These are phyloP conservation scores for Cytospora chrysosperma DNA, from an alignment of 2,329 filamentous ascomycete genomes.

Conservation along the genomic window DNA sequence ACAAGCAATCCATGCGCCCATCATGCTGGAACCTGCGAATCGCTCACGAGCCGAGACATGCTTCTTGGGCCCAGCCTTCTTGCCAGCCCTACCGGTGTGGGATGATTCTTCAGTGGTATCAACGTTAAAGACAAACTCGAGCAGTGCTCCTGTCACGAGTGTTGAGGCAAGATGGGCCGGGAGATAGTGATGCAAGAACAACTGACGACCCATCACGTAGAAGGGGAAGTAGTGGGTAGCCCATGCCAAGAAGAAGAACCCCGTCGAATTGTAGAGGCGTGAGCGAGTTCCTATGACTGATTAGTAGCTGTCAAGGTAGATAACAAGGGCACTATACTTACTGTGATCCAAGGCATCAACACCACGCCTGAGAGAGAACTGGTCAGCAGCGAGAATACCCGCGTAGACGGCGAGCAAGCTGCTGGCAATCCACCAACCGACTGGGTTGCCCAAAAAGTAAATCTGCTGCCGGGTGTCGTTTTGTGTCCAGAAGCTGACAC, in stretches of 20 bases:
- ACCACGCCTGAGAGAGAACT: conserved; percentile 87
- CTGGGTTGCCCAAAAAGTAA: conserved; percentile 95
- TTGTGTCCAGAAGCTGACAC: conserved; percentile 99
- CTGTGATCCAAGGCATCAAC: conserved; percentile 90
- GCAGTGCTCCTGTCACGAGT: conserved; percentile 83
- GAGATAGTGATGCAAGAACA: conserved; percentile 97
- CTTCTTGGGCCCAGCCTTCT: conserved; percentile 51
- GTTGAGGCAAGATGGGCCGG: conserved; percentile 89
- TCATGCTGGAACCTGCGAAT: conserved; percentile 73
- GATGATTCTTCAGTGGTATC: conserved; percentile 64
- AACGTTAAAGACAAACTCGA: conserved; percentile 95
- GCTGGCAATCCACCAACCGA: conserved; percentile 96
- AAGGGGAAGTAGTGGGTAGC: conserved; percentile 96
- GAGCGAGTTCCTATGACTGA: conserved; percentile 71
- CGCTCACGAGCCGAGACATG: conserved; percentile 80
- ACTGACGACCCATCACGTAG: conserved; percentile 95
- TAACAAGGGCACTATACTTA: conserved; percentile 51
- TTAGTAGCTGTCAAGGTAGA: conserved; percentile 31
- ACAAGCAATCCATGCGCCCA: conserved; percentile 76
- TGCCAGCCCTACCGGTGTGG: conserved; percentile 44
- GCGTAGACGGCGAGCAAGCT: conserved; percentile 90
- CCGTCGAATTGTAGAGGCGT: conserved; percentile 95
- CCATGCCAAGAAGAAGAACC: conserved; percentile 99
- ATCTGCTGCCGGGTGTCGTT: conserved; percentile 94
- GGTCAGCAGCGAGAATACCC: conserved; percentile 88